Evolutionary conservation across 2,329 filamentous ascomycete genomes (phyloP).

Genomic region (Didymella segeticola): DNA sequence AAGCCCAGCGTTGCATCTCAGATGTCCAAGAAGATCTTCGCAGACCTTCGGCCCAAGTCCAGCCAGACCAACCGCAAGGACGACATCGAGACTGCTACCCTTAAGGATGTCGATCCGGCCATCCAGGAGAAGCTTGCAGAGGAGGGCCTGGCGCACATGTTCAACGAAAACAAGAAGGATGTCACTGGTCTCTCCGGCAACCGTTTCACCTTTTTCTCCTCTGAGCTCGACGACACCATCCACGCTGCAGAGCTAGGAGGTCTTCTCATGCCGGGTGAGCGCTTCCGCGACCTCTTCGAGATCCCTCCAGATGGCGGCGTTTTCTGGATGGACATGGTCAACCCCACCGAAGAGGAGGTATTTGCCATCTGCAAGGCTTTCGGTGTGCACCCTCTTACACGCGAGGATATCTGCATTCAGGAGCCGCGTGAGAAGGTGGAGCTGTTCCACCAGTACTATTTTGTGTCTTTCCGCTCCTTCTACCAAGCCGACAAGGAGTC

Average conservation of each 20-base stretch:
- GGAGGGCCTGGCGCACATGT: conserved; percentile 45
- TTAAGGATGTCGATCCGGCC: conserved; percentile 39
- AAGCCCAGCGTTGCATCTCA: conserved; percentile 43
- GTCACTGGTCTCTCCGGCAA: conserved; percentile 64
- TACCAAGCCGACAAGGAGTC: conserved; percentile 79
- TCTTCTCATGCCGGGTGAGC: conserved; percentile 86
- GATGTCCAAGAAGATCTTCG: conserved; percentile 64
- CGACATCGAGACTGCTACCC: conserved; percentile 38
- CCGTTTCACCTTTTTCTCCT: conserved; percentile 96
- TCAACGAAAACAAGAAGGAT: conserved; percentile 38
- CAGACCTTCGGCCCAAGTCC: conserved; percentile 63
- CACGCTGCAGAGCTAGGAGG: conserved; percentile 89
- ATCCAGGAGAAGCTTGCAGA: conserved; percentile 55
- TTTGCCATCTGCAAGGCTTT: conserved; percentile 91
- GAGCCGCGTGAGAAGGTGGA: conserved; percentile 98
- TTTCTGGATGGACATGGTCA: conserved; percentile 98
- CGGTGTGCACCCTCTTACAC: conserved; percentile 91
- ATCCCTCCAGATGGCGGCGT: conserved; percentile 76
- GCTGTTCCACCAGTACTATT: conserved; percentile 96
- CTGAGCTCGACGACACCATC: conserved; percentile 90
- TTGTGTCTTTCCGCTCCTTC: conserved; percentile 96
- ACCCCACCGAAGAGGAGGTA: conserved; percentile 87
- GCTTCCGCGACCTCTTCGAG: conserved; percentile 85
- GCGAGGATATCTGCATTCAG: conserved; percentile 94
- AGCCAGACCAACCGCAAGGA: conserved; percentile 46